phyloP scores from a whole-genome alignment of 352 stramenopile species.

The Thalassiosira hispida region DNA sequence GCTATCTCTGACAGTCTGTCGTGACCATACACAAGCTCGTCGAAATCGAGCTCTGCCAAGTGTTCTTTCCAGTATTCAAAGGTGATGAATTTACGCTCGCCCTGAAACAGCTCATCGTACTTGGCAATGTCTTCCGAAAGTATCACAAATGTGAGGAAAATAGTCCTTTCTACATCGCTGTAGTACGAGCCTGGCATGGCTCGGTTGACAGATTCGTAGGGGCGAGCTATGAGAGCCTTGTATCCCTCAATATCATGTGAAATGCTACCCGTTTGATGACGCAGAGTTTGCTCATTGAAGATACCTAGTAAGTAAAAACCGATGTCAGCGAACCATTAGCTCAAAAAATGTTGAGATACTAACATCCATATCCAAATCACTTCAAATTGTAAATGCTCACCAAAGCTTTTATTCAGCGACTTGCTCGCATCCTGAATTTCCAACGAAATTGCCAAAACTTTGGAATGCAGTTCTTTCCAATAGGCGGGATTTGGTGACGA shows the following conservation, averaged over 20 bases:
- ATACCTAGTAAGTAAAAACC: slow-evolving; percentile 43
- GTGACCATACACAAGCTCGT: slow-evolving; percentile 70
- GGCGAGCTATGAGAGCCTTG: slow-evolving; percentile 68
- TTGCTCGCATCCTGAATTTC: slow-evolving; percentile 75
- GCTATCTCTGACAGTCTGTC: slow-evolving; percentile 65
- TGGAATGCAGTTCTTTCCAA: slow-evolving; percentile 61
- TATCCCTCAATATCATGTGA: slow-evolving; percentile 74
- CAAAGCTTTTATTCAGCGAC: slow-evolving; percentile 73
- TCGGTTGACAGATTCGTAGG: slow-evolving; percentile 72
- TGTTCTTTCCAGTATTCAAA: slow-evolving; percentile 73
- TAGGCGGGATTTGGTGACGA: slow-evolving; percentile 62
- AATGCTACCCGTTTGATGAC: slow-evolving; percentile 64
- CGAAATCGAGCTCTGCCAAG: slow-evolving; percentile 62
- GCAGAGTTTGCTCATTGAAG: slow-evolving; percentile 73
- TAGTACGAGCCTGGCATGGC: slow-evolving; percentile 75
- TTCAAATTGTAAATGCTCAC: slow-evolving; percentile 20
- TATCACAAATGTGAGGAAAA: slow-evolving; percentile 74
- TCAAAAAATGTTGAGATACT: background rate
- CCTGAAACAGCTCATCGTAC: slow-evolving; percentile 69
- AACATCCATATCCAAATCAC: background rate
- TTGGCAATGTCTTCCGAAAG: slow-evolving; percentile 69
- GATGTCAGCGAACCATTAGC: slow-evolving; percentile 8
- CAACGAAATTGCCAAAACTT: slow-evolving; percentile 61
- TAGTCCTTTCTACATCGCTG: slow-evolving; percentile 70
- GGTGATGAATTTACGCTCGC: slow-evolving; percentile 71